These are phyloP conservation scores for Chrysopogon serrulatus DNA, from an alignment of 176 grass and related monocot species.

Conservation along the genomic window DNA sequence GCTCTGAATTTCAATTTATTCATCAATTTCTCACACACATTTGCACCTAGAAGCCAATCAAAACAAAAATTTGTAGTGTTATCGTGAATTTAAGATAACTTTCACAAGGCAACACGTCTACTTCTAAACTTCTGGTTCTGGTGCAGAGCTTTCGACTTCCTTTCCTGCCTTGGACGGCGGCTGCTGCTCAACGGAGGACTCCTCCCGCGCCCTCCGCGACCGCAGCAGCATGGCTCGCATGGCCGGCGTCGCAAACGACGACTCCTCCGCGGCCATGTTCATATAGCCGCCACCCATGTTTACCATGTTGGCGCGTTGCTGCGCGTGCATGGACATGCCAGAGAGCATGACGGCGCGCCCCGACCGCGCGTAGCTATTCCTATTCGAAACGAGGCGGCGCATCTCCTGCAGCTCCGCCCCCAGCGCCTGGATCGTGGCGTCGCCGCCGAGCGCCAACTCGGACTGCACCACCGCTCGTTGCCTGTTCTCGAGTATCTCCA, in stretches of 20 bases:
- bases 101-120: neutral
- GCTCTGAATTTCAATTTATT: neutral
- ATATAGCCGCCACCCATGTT: neutral
- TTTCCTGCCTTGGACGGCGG: neutral
- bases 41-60: neutral
- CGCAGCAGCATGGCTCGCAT: conserved; percentile 38
- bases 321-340: conserved; percentile 15
- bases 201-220: neutral
- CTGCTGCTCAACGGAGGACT: neutral
- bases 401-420: conserved; percentile 23
- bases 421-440: neutral
- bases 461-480: conserved; percentile 16
- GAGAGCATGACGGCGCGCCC: conserved; percentile 40
- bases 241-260: conserved; percentile 31
- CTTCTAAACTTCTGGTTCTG: neutral
- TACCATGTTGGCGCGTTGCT: conserved; percentile 26
- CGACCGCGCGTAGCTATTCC: neutral
- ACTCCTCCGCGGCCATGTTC: neutral
- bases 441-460: neutral
- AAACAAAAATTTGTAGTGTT: neutral
- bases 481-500: conserved; percentile 31
- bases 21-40: neutral
- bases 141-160: neutral
- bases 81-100: neutral
- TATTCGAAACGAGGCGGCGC: conserved; percentile 10